A percentile compares a stretch with the other conserved stretches of the same genome.
These are phyloP conservation scores for Fusarium pseudoanthophilum DNA, from an alignment of 2,329 filamentous ascomycete genomes.

Conservation along the genomic window DNA sequence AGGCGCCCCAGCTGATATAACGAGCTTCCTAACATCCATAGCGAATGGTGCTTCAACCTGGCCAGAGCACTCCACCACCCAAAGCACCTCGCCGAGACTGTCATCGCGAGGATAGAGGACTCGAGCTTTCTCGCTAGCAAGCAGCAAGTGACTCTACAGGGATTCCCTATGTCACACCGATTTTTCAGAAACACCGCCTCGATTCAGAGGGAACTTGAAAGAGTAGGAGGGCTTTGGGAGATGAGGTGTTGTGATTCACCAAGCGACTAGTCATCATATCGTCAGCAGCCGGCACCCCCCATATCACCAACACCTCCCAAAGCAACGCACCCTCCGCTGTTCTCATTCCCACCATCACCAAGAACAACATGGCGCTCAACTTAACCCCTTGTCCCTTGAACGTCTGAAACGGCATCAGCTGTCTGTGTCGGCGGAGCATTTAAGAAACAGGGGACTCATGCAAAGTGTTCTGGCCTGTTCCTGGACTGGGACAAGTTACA, in stretches of 20 bases:
- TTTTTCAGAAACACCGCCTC: accelerated
- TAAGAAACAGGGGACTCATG: too few species aligned
- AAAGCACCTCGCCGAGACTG: accelerated
- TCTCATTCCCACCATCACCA: accelerated
- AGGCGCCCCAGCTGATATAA: too few species aligned
- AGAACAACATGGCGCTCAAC: neutral
- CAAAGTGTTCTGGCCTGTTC: too few species aligned
- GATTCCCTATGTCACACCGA: accelerated
- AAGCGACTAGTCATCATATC: too few species aligned
- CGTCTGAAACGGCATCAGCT: too few species aligned
- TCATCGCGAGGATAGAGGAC: accelerated
- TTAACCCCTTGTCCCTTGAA: accelerated
- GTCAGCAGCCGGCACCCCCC: neutral
- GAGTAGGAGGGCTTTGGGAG: accelerated
- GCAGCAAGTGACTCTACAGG: accelerated
- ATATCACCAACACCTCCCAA: neutral
- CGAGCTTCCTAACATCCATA: too few species aligned
- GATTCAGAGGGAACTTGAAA: neutral
- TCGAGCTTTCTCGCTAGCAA: accelerated
- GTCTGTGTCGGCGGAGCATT: too few species aligned
- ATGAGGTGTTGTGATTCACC: neutral
- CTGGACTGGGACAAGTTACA: too few species aligned
- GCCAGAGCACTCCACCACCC: neutral
- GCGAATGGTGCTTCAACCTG: accelerated
- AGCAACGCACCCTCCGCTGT: accelerated